Conservation (phyloP, 1,284 basidiomycete genomes). For the Leucoagaricus sp. region DNA sequence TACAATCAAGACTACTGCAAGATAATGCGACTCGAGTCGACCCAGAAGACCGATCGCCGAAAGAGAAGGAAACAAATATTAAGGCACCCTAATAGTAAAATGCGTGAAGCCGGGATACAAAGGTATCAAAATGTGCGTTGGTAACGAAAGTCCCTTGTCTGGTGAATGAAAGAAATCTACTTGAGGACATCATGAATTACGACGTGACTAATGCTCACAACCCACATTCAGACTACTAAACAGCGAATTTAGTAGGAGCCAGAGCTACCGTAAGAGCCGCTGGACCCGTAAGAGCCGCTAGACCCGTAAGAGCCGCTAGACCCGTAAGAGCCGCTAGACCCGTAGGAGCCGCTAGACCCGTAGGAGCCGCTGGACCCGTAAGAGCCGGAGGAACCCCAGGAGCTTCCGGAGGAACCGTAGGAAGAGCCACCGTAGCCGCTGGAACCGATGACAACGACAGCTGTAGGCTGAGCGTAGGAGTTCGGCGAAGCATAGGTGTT, state of each 20-base stretch:
- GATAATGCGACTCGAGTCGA: conserved; percentile 16
- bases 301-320: conserved; percentile 17
- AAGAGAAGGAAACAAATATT: conserved; percentile 35
- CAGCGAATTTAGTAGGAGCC: conserved; percentile 16
- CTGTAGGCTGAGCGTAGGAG: conserved; percentile 25
- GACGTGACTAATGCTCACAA: conserved; percentile 10
- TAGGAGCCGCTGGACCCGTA: conserved; percentile 13
- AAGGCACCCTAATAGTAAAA: conserved; percentile 35
- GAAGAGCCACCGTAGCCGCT: conserved; percentile 17
- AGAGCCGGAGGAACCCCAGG: neutral
- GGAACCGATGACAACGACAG: conserved; percentile 20
- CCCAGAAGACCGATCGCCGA: conserved; percentile 9
- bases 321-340: conserved; percentile 12
- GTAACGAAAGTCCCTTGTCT: conserved; percentile 15
- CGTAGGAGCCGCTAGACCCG: conserved; percentile 21
- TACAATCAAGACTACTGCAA: conserved; percentile 9
- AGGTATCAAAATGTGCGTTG: conserved; percentile 31
- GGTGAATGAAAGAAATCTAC: conserved; percentile 12
- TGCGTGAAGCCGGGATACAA: conserved; percentile 31
- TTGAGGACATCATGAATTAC: conserved; percentile 13
- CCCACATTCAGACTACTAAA: conserved; percentile 9
- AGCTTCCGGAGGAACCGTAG: conserved; percentile 12
- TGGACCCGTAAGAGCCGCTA: conserved; percentile 10
- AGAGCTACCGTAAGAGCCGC: conserved; percentile 20
- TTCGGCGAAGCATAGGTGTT: conserved; percentile 48